Base-by-base conservation (phyloP, 2,329 filamentous ascomycete species). In the Calycina marina region DNA sequence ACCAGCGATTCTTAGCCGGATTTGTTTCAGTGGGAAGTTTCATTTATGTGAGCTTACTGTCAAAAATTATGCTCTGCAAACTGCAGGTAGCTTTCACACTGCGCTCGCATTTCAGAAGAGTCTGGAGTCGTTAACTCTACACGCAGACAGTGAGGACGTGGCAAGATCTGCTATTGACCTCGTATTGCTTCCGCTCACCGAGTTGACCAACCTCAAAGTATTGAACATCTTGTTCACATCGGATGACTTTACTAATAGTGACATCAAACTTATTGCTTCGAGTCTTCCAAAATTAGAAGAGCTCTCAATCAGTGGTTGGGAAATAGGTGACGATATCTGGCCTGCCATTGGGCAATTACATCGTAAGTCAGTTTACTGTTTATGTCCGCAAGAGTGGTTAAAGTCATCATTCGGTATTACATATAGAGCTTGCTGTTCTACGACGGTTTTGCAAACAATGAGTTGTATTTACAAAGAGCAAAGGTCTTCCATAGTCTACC, bases 241-340 rank as follows among this genome's bases (percentile, higher is more conserved):
- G 2, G 62, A 70, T 25, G 59, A 60, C 30, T 63, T 77, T 37
- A 57, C 52, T 0, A 54, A 62, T 5, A 49, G 56, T 6, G 63
- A 76, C 24, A 55, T 77, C 18, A 48, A 56, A 8, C 44, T 44
- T 3, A 56, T 79, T 11, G 57, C 63, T 14, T 38, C 48, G 2
- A 49, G 56, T 6, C 52, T 51, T 5, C 18, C 16, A 14, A 36
- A 57, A 11, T 57, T 80, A 0, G 67, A 74, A 40, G 62, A 69
- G 9, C 51, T 79, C 10, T 63, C 58, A 27, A 62, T 77, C 30
- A 63, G 61, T 26, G 72, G 72, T 6, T 58, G 62, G 26, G 64
- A 65, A 11, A 51, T 67, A 14, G 59, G 63, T 4, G 64, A 72
- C 38, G 56, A 60, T 14, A 53, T 67, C 8, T 58, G 65, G 35